Base-by-base conservation (phyloP, 2,329 filamentous ascomycete genomes). In the Xylaria multiplex region DNA sequence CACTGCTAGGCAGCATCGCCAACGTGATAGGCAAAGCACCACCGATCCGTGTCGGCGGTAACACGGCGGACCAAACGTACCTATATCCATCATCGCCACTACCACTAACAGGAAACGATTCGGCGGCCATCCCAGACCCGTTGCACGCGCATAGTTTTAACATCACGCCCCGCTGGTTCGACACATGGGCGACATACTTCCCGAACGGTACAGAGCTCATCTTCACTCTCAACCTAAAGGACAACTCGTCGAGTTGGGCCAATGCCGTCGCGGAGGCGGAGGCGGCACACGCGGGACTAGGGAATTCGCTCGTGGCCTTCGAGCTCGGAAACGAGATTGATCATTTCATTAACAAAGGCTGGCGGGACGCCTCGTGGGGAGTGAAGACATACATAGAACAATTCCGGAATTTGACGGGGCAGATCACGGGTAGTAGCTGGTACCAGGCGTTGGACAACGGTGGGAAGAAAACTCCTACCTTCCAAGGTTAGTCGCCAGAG, bases 301-400 rank as follows among this genome's bases (percentile, higher is more conserved):
- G 76, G 16, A 58, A 65, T 19, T 72, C 70, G 46, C 73, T 79
- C n/a, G 65, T 64, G 4, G 64, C 74, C 59, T 72, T 79, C 55
- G 77, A 79, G 72, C 71, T 78, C 16, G 77, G 77, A 48, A 79
- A 79, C 70, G 77, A 79, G 67, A 73, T 79, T 55, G 77, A 79
- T 68, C 77, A 79, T 50, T 79, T 74, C 71, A 77, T 77, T 59
- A 71, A 73, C 66, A 76, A 79, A 68, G 69, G 67, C 22, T 79
- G 77, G 77, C 74, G 77, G 16, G 71, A 71, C 64, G 59, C 65
- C 27, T 45, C 61, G 19, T 78, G 77, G 77, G 73, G 65, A 43
- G 75, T 78, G 13, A 61, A 56, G 7, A 57, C 68, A n/a, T 79
- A 79, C 65, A 68, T 75, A 19, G 54, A 62, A 54, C 77, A 79